These are phyloP conservation scores for Euphorbia neoarborescens DNA, from an alignment of 441 rosid species.

Conservation along the genomic window DNA sequence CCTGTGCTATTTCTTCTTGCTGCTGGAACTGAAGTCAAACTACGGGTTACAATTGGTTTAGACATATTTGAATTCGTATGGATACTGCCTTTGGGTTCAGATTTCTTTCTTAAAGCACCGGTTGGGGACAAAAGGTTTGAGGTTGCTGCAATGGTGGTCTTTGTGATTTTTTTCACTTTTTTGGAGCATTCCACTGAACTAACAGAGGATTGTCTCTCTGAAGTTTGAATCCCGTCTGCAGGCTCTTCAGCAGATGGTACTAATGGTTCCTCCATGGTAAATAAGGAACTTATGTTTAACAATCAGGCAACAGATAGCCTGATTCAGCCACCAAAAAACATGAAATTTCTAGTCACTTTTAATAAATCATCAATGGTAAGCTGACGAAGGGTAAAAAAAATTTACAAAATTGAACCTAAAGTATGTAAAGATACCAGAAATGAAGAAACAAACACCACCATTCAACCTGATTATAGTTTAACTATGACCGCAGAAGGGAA, in stretches of 20 bases:
- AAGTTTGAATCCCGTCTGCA: constrained; percentile 22
- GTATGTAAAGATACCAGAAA: no score
- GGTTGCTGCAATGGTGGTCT: constrained; percentile 33
- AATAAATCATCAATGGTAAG: not conserved
- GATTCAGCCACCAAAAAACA: constrained; percentile 20
- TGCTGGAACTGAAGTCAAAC: constrained; percentile 45
- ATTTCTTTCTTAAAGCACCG: constrained; percentile 49
- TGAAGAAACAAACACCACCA: not conserved
- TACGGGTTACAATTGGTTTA: constrained; percentile 39
- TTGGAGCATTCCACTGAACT: constrained; percentile 33
- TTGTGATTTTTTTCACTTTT: constrained; percentile 31
- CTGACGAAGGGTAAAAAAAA: not conserved
- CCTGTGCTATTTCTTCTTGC: constrained; percentile 83
- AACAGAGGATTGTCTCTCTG: constrained; percentile 31
- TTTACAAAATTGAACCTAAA: not conserved
- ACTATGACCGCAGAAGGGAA: not conserved
- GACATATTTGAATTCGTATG: constrained; percentile 36
- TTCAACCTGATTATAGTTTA: not conserved
- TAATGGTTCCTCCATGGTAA: constrained; percentile 52
- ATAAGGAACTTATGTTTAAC: constrained; percentile 24
- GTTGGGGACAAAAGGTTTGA: constrained; percentile 38
- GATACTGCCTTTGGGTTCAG: constrained; percentile 30
- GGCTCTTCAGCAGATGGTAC: constrained; percentile 34
- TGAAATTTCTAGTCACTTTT: constrained; percentile 17
- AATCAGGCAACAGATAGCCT: constrained; percentile 20